Percentiles rank a stretch among this genome's conserved stretches.
Evolutionary conservation across 257 asterid genomes (phyloP).

Genomic region (Voacanga thouarsii): DNA sequence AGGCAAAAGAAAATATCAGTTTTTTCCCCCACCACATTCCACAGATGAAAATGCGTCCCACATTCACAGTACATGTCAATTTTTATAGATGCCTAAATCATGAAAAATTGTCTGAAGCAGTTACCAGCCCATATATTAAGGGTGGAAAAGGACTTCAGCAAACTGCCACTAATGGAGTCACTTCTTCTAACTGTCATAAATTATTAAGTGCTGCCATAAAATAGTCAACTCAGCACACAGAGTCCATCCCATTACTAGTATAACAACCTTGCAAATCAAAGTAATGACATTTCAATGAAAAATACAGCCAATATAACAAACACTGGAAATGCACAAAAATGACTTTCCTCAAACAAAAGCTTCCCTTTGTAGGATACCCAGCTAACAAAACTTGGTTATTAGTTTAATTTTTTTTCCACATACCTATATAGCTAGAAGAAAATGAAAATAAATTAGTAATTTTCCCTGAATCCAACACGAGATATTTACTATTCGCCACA

Average conservation of each 20-base stretch:
- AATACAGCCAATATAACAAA: too few species aligned
- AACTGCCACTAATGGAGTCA: background rate
- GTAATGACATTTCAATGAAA: background rate
- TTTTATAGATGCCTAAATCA: background rate
- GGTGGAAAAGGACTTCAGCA: too few species aligned
- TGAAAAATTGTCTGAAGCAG: background rate
- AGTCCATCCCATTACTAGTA: background rate
- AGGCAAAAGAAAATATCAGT: conserved; percentile 1
- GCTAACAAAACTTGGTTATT: background rate
- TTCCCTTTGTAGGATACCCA: background rate
- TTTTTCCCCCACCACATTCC: too few species aligned
- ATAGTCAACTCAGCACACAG: background rate
- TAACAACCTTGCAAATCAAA: background rate
- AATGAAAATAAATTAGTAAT: background rate
- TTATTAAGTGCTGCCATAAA: background rate
- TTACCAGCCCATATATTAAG: background rate
- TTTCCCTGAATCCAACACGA: background rate
- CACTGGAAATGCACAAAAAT: background rate
- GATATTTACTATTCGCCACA: background rate
- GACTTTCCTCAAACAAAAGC: background rate
- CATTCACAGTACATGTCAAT: background rate
- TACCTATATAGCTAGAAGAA: background rate
- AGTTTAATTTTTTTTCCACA: background rate
- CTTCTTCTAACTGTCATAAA: background rate
- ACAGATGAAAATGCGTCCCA: background rate